Base-by-base conservation (phyloP, 2,329 filamentous ascomycete species). In the Colletotrichum shisoi region DNA sequence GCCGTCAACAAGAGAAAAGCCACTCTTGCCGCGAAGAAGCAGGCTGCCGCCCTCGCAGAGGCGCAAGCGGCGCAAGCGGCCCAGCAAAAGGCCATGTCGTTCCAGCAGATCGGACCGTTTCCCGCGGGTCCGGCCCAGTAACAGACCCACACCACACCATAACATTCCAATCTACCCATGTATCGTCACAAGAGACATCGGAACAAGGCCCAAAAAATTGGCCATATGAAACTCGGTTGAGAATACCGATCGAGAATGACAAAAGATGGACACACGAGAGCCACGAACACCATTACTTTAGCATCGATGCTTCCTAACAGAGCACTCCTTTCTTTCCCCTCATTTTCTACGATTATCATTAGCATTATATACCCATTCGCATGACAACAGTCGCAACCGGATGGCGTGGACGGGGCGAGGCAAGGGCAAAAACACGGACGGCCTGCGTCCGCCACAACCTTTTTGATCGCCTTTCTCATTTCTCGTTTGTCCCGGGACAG, bases 1-100 rank as follows among this genome's bases (percentile, higher is more conserved):
- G 86, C 85, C n/a, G 85, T 87, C 57, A 83, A 84, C 70, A 87
- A 87, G 73, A 81, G 85, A 59, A 87, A 87, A 71, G 85, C 84
- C 2, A 88, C 85, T 0, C 81, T 88, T 8, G 85, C 84, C 2
- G 83, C 83, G 2, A 88, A 88, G 75, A 87, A 87, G 76, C 80
- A 80, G 15, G 79, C 79, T 24, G 81, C 83, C 19, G 45, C 59
- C 31, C 17, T 48, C 6, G 27, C 67, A 53, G 40, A 31, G 31
- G 66, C 51, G 51, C 31, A 46, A 37, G 31, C 62, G 17, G 39
- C 69, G 45, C 31, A 61, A 59, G 48, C 54, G 21, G 12, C 58
- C n/a, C 61, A 64, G 21, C 57, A 59, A 8, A 59, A 59, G 19
- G 57, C 57, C 0, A 49, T 59, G 34, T 31, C 44, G 7, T 46